Conservation (phyloP, 495 filamentous ascomycete species). For the Astrocystis sublimbata region DNA sequence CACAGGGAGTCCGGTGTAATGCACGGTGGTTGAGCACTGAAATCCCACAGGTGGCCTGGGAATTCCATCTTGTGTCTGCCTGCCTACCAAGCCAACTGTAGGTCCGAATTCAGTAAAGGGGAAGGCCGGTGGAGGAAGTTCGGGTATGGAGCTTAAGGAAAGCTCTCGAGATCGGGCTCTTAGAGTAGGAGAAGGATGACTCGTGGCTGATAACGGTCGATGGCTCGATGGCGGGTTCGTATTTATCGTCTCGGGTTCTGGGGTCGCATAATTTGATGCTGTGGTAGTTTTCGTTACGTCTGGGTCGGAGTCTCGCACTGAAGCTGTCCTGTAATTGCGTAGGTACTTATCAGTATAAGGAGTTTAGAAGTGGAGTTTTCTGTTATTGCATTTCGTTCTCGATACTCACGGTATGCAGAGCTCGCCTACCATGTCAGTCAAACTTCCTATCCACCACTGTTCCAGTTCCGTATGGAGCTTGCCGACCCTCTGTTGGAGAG, state of each 20-base stretch:
- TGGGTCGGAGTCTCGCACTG: not conserved
- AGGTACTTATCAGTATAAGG: not conserved
- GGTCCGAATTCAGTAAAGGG: not conserved
- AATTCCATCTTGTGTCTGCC: not conserved
- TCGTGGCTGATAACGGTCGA: not conserved
- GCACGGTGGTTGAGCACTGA: not conserved
- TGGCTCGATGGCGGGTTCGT: not conserved
- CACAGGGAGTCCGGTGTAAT: not conserved
- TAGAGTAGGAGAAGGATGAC: slow-evolving; percentile 17
- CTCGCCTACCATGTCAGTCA: slow-evolving; percentile 12
- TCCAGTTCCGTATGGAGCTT: slow-evolving; percentile 22
- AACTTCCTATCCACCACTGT: slow-evolving; percentile 13
- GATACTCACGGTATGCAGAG: slow-evolving; percentile 22
- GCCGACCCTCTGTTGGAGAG: slow-evolving; percentile 25
- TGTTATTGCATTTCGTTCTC: no score
- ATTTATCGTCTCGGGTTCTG: not conserved
- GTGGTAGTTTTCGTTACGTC: not conserved
- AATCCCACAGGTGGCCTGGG: not conserved
- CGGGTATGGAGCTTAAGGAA: slow-evolving; percentile 22
- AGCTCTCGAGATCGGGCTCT: slow-evolving; percentile 19
- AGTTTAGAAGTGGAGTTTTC: no score
- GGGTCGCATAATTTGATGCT: not conserved
- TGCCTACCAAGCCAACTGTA: no score
- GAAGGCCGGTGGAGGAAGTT: slow-evolving; percentile 21
- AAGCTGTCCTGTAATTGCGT: not conserved